A percentile compares a stretch with the other conserved stretches of the same genome.
Evolutionary conservation across 768 basidiomycete species (phyloP).

Genomic region (Podaxis sp.): DNA sequence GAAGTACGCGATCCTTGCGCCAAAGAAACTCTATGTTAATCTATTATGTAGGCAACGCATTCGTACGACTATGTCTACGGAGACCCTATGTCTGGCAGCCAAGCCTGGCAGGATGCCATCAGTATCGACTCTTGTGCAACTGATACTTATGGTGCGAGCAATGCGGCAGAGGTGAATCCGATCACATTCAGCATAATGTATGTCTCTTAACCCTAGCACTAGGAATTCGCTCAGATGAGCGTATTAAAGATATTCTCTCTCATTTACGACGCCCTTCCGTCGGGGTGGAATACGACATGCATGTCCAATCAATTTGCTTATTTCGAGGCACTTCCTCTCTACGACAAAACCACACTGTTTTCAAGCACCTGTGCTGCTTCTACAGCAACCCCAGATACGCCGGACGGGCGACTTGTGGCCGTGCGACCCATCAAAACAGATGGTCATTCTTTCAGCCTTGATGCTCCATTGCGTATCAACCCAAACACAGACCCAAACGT

Average conservation of each 20-base stretch:
- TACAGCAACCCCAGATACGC: neutral
- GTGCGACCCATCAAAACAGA: neutral
- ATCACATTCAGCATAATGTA: neutral
- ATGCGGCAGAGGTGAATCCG: conserved; percentile 25
- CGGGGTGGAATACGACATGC: conserved; percentile 26
- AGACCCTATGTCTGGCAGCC: conserved; percentile 19
- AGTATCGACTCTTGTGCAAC: conserved; percentile 29
- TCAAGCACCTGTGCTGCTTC: conserved; percentile 26
- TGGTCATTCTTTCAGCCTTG: neutral
- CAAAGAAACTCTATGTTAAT: neutral
- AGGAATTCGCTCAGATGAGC: conserved; percentile 33
- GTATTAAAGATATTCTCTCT: conserved; percentile 27
- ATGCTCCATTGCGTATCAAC: neutral
- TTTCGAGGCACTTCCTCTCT: conserved; percentile 23
- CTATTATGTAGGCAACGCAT: conserved; percentile 24
- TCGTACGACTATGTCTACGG: conserved; percentile 30
- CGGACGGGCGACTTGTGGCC: too few species aligned
- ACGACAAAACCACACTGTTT: conserved; percentile 26
- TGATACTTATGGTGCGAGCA: conserved; percentile 27
- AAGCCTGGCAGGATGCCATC: conserved; percentile 24
- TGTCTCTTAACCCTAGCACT: neutral
- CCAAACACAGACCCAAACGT: neutral
- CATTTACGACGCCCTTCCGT: conserved; percentile 24
- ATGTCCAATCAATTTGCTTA: conserved; percentile 30
- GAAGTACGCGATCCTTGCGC: conserved; percentile 23